A percentile compares a stretch with the other conserved stretches of the same genome.
Conservation (phyloP, 2,329 filamentous ascomycete species). For the Botrytis medusae region DNA sequence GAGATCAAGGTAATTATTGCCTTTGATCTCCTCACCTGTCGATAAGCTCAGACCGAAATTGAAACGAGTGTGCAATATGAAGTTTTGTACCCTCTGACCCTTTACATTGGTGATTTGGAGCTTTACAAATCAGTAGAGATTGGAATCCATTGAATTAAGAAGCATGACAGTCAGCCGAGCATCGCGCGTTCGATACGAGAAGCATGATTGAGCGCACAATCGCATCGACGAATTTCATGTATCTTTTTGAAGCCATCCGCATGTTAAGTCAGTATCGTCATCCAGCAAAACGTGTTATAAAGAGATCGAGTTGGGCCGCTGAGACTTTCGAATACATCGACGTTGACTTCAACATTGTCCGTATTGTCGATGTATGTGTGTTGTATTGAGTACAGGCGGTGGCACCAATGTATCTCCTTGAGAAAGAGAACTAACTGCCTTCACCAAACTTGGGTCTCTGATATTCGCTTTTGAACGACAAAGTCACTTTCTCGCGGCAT, state of each 20-base stretch:
- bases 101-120: neutral
- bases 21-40: neutral
- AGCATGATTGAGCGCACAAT: neutral
- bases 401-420: neutral
- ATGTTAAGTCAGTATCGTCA: neutral
- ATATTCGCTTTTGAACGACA: neutral
- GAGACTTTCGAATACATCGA: neutral
- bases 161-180: neutral
- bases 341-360: neutral
- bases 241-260: neutral
- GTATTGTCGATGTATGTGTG: neutral
- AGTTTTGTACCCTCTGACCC: neutral
- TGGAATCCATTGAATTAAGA: neutral
- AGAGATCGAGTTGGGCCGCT: neutral
- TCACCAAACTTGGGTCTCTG: neutral
- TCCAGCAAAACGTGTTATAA: too few species aligned
- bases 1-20: neutral
- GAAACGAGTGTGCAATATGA: neutral
- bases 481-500: neutral
- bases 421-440: neutral
- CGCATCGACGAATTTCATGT: neutral
- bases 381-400: neutral
- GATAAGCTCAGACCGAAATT: neutral
- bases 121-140: neutral
- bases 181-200: neutral